Conservation (phyloP, 306 rosid genomes). For the Carpinus fangiana region DNA sequence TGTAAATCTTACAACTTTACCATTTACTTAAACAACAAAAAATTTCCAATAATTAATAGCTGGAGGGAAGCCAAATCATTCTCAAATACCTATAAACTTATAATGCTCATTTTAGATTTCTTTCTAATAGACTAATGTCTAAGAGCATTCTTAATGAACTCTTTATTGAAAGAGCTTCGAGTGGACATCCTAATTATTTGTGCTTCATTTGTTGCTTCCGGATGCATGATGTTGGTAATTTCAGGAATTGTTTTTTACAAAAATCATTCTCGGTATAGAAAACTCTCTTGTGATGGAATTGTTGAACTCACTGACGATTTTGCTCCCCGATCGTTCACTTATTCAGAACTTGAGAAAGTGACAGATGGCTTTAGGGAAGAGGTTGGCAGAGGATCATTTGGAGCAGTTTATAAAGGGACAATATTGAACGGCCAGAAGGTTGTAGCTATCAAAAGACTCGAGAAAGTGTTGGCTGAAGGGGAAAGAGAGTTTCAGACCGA, state of each 20-base stretch:
- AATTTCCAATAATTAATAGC: too few relatives aligned
- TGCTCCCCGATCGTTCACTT: constrained; percentile 9
- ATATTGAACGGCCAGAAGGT: background rate
- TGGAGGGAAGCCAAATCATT: too few relatives aligned
- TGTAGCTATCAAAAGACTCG: constrained; percentile 27
- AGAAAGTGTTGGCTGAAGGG: constrained; percentile 16
- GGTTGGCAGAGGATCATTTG: constrained; percentile 31
- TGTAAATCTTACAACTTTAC: too few relatives aligned
- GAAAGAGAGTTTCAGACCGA: background rate
- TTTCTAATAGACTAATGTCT: too few relatives aligned
- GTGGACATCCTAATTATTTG: constrained; percentile 10
- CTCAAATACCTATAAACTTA: too few relatives aligned
- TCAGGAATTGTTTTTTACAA: background rate
- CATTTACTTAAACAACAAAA: too few relatives aligned
- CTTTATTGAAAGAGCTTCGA: background rate
- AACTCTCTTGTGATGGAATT: background rate
- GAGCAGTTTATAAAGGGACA: constrained; percentile 14
- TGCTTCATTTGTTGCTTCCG: background rate
- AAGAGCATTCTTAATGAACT: too few relatives aligned
- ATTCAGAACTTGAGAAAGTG: background rate
- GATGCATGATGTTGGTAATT: background rate
- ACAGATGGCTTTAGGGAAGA: constrained; percentile 32
- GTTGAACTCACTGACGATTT: constrained; percentile 9
- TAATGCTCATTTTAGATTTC: too few relatives aligned
- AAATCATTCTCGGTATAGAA: background rate